Base-by-base conservation (phyloP, 2,329 filamentous ascomycete species). In the Aaosphaeria pasadenensis region DNA sequence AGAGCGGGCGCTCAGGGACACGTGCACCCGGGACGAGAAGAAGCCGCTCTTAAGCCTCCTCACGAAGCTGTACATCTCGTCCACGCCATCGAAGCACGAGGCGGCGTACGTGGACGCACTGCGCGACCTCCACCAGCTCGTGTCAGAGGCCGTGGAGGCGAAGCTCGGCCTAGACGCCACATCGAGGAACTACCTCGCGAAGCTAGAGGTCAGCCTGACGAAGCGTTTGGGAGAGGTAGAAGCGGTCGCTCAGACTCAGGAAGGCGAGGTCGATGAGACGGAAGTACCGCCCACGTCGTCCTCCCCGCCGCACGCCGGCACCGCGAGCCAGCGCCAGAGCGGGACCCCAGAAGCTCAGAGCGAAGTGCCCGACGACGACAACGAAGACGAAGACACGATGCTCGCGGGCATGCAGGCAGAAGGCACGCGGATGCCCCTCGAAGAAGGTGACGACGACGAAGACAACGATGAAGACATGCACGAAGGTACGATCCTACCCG, bases 51-150 rank as follows among this genome's bases (percentile, higher is more conserved):
- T 68, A 1, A 51, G 85, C 0, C 81, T 96, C 42, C 79, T 97
- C 1, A 84, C 84, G 55, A 97, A 96, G 71, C 77, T 96, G 2
- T 84, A 91, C 64, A 79, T 97, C 1, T 80, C 89, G 0, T 76
- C 86, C 1, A 84, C 84, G 0, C 51, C 57, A 28, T 55, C 71
- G 2, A 55, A 49, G 11, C 63, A 65, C 24, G 48, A 55, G 7
- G 50, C 36, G 3, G 51, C 47, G 7, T 49, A 59, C 30, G 51
- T 57, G 31, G 66, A 68, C 30, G 47, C 41, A 5, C 48, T 69
- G 9, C 43, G 47, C 46, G 65, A 65, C 0, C 57, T 77, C 4
- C 74, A 76, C 42, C 72, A 71, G 4, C 73, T 82, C 9, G 66
- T 76, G 13, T 63, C 60, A 5, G 75, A 77, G 59, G 71, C 74